Base-by-base conservation (phyloP, 2,329 filamentous ascomycete genomes). In the Penicillium sp. region DNA sequence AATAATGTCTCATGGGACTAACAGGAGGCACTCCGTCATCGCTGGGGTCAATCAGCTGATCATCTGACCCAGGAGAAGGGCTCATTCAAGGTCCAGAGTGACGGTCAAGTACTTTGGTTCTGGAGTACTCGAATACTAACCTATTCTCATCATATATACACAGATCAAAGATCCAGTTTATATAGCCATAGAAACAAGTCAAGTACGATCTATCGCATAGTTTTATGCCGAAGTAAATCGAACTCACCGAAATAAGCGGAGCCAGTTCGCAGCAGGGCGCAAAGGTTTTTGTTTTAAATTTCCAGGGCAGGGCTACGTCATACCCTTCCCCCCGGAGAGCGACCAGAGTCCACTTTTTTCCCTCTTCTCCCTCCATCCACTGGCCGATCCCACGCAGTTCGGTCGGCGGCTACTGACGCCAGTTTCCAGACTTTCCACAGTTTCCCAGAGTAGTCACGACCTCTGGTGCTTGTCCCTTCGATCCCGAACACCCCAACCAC, bases 251-350 rank as follows among this genome's bases (percentile, higher is more conserved):
- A 42, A 15, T 28, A 28, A 30, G 45, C 24, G 26, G 45, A 53
- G 33, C 30, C 50, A 9, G 13, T 28, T 3, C 9, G 19, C 19
- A 42, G 10, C 28, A 22, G 28, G 45, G 22, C 38, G 49, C 33
- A 10, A 10, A 38, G 37, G 57, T 55, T 63, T 65, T 61, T 47
- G n/a, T 44, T 61, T 53, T 17, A 38, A 19, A 54, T 56, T 49
- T 22, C 47, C 68, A 66, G 61, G 67, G 65, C 68, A 61, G 47
- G 53, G 53, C 68, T 74, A 76, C 74, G 74, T 76, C 73, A 76
- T 76, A 69, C 59, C 58, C 63, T 67, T 49, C 53, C 66, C 69
- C 70, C 69, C 64, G 61, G 68, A 70, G 68, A 68, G 65, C 65
- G 66, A 60, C 63, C 68, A 40, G 56, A 68, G 44, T 65, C 67